phyloP scores from a whole-genome alignment of 495 filamentous ascomycete species.

The Talaromyces thailandensis region DNA sequence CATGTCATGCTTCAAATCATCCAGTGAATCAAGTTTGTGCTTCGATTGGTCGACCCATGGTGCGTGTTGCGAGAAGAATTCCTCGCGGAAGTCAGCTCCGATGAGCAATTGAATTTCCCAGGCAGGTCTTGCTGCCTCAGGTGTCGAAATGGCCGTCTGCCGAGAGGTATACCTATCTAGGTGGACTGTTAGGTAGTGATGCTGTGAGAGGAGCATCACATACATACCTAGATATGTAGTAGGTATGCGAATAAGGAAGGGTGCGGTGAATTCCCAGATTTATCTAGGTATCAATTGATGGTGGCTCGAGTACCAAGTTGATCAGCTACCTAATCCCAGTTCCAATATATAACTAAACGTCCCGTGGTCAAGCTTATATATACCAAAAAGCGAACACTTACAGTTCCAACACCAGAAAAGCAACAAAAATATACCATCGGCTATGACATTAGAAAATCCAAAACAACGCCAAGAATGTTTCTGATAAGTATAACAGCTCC shows the following conservation, averaged over 20 bases:
- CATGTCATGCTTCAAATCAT: neutral
- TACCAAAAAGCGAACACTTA: neutral
- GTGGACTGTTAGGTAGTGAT: too few species aligned
- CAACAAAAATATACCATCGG: neutral
- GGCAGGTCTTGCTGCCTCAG: neutral
- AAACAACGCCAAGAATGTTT: neutral
- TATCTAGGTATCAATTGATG: neutral
- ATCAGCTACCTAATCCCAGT: neutral
- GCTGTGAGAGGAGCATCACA: too few species aligned
- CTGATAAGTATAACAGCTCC: neutral
- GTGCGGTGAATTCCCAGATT: too few species aligned
- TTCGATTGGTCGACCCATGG: neutral
- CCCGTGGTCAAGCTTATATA: neutral
- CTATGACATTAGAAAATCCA: neutral
- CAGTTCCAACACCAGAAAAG: neutral
- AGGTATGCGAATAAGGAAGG: too few species aligned
- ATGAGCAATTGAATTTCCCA: too few species aligned
- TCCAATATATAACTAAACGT: too few species aligned
- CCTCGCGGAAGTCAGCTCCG: neutral
- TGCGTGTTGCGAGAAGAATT: neutral
- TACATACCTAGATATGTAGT: too few species aligned
- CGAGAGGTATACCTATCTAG: neutral
- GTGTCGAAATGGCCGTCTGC: neutral
- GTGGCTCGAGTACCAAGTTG: neutral
- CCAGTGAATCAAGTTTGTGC: neutral